Evolutionary conservation across 2,329 filamentous ascomycete species (phyloP).

Genomic region (Colletotrichum sp.): DNA sequence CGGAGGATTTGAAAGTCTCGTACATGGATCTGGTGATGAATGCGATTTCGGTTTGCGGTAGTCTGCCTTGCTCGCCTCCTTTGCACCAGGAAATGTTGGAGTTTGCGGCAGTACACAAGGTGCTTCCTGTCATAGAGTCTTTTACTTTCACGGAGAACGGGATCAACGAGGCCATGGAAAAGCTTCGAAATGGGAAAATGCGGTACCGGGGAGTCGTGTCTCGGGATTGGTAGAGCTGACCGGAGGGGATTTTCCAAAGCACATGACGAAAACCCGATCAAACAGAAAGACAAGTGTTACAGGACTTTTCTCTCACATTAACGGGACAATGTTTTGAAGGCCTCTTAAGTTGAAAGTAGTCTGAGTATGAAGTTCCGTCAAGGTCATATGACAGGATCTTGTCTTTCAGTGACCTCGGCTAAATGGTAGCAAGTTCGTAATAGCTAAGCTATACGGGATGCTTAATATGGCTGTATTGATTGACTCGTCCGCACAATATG

Average conservation of each 20-base stretch:
- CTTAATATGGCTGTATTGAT: too few relatives aligned
- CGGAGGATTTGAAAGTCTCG: neutral
- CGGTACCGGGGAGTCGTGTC: neutral
- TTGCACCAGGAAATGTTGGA: neutral
- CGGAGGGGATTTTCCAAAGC: neutral
- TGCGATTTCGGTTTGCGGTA: neutral
- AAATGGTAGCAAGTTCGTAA: too few relatives aligned
- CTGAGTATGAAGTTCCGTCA: too few relatives aligned
- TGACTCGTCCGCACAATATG: too few relatives aligned
- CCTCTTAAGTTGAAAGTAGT: too few relatives aligned
- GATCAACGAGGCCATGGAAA: neutral
- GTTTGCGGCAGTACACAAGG: neutral
- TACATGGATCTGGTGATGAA: neutral
- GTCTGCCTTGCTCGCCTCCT: neutral
- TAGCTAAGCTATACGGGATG: too few relatives aligned
- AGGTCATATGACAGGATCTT: too few relatives aligned
- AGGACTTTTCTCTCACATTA: too few relatives aligned
- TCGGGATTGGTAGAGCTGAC: neutral
- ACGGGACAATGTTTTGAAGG: too few relatives aligned
- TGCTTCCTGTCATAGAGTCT: neutral
- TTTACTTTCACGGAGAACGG: neutral
- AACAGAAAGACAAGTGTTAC: too few relatives aligned
- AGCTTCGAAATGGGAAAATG: neutral
- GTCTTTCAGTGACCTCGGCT: too few relatives aligned
- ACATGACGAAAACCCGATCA: too few relatives aligned